These are phyloP conservation scores for Tuber magnatum DNA, from an alignment of 495 filamentous ascomycete species.

Conservation along the genomic window DNA sequence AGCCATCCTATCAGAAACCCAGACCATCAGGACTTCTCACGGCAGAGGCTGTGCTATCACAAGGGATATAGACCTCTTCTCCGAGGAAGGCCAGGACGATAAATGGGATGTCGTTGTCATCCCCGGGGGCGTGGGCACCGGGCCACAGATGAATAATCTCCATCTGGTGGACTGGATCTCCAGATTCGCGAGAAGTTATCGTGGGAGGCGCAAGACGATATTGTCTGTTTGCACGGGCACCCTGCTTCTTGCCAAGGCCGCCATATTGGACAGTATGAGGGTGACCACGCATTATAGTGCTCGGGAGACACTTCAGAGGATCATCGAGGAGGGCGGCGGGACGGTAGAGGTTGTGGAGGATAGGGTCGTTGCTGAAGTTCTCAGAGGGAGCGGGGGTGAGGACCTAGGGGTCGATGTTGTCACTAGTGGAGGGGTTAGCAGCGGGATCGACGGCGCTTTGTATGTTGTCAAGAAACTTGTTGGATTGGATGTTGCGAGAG, in stretches of 20 bases:
- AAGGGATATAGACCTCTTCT: constrained; percentile 20
- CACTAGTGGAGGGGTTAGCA: constrained; percentile 66
- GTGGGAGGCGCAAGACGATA: constrained; percentile 19
- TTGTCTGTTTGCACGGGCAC: constrained; percentile 60
- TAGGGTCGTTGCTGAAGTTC: constrained; percentile 45
- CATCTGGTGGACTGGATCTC: constrained; percentile 20
- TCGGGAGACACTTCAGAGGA: constrained; percentile 58
- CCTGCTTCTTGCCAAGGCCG: constrained; percentile 63
- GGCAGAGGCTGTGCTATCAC: constrained; percentile 24
- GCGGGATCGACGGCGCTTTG: constrained; percentile 69
- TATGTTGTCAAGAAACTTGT: constrained; percentile 71
- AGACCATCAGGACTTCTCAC: constrained; percentile 22
- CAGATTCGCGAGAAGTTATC: constrained; percentile 10
- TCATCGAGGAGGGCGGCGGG: constrained; percentile 37
- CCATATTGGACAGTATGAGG: constrained; percentile 63
- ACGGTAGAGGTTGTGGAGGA: constrained; percentile 66
- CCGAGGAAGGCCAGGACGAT: constrained; percentile 14
- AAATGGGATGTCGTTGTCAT: constrained; percentile 26
- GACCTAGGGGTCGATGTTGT: constrained; percentile 59
- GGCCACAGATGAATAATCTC: constrained; percentile 20
- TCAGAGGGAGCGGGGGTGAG: constrained; percentile 10
- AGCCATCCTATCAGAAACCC: constrained; percentile 19
- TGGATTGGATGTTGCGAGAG: constrained; percentile 13
- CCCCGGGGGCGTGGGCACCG: constrained; percentile 22
- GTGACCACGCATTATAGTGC: constrained; percentile 62